Evolutionary conservation across 495 filamentous ascomycete species (phyloP).

Genomic region (Barbatosphaeria neglecta): DNA sequence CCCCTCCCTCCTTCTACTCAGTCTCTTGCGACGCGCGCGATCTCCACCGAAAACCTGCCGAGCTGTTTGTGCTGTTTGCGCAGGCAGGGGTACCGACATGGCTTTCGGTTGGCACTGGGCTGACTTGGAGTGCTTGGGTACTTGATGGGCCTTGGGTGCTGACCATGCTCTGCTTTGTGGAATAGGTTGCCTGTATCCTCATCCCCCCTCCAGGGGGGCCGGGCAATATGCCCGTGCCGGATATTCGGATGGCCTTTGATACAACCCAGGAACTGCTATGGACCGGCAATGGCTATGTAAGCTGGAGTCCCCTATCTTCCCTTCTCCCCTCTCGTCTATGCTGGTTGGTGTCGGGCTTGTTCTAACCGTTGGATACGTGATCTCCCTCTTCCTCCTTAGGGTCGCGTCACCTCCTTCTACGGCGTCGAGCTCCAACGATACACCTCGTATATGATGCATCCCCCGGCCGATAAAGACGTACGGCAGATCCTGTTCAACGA

Average conservation of each 20-base stretch:
- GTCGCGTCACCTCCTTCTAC: conserved; percentile 75
- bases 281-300: conserved; percentile 80
- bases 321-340: neutral
- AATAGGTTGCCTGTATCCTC: conserved; percentile 58
- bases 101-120: too few relatives aligned
- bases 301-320: conserved; percentile 16
- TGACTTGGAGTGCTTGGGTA: too few relatives aligned
- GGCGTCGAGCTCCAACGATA: conserved; percentile 61
- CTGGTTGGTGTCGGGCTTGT: too few relatives aligned
- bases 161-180: conserved; percentile 1
- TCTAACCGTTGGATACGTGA: neutral
- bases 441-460: conserved; percentile 63
- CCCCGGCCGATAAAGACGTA: conserved; percentile 54
- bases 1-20: too few relatives aligned
- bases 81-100: too few relatives aligned
- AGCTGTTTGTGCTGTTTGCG: too few relatives aligned
- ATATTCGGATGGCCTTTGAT: conserved; percentile 74
- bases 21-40: too few relatives aligned
- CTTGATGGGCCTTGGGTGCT: too few relatives aligned
- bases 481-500: conserved; percentile 79
- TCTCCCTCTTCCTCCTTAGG: conserved; percentile 33
- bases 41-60: neutral
- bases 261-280: conserved; percentile 79
- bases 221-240: conserved; percentile 45
- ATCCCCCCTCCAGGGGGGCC: conserved; percentile 55